phyloP scores from a whole-genome alignment of 768 basidiomycete species.

The Suillus plorans region DNA sequence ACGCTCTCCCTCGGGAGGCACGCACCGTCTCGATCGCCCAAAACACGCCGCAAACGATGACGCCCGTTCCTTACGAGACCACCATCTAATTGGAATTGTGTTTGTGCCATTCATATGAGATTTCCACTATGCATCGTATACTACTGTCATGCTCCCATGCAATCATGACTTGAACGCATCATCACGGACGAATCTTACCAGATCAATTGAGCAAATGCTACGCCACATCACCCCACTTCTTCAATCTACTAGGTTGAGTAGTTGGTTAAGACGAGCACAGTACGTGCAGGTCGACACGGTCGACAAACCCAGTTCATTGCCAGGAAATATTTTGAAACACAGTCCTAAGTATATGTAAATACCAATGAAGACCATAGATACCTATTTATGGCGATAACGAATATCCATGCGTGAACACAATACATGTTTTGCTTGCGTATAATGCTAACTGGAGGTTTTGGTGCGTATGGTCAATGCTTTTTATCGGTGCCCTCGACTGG shows the following conservation, averaged over 20 bases:
- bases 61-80: slow-evolving; percentile 93
- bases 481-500: not conserved
- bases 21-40: slow-evolving; percentile 66
- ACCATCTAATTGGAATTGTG: slow-evolving; percentile 64
- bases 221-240: not conserved
- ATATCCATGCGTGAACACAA: not conserved
- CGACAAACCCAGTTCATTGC: not conserved
- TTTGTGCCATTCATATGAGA: slow-evolving; percentile 6
- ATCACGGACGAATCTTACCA: not conserved
- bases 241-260: not conserved
- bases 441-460: not conserved
- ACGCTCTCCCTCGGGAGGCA: slow-evolving; percentile 77
- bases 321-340: not conserved
- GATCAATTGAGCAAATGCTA: not conserved
- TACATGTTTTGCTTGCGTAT: not conserved
- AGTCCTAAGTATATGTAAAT: not conserved
- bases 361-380: not conserved
- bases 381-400: not conserved
- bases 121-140: slow-evolving; percentile 19
- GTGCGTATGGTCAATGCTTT: not conserved
- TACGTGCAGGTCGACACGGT: not conserved
- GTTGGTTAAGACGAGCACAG: not conserved
- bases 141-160: slow-evolving; percentile 17
- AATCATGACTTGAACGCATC: slow-evolving; percentile 20
- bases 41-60: slow-evolving; percentile 92